Evolutionary conservation across 352 stramenopile species (phyloP), one percentile per base, ranked within the genome.

Genomic region (Globisporangium megalacanthum): DNA sequence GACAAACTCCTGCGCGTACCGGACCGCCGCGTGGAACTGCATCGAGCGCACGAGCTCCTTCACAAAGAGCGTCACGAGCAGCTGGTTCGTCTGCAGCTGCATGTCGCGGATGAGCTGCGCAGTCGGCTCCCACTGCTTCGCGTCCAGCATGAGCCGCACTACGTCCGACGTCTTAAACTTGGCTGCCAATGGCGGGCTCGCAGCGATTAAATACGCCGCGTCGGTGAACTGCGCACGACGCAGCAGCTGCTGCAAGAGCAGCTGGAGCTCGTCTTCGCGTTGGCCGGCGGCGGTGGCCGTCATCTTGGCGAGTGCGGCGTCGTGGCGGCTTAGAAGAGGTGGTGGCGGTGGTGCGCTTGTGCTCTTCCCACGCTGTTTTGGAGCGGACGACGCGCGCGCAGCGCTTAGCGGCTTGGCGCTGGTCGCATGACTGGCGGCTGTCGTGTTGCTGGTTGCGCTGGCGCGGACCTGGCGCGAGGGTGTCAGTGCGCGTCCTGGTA

Each of bases 91-190:
- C 19, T 84, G 64, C 49, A 93, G 48, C 31, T 89, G 81, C 51
- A 93, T 64, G 44, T 90, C 81, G 44, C 82, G 83, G 49, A 94
- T 90, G 17, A 92, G 66, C 42, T 85, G 76, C 56, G 70, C 81
- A 9, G 81, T 79, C 53, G 84, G 68, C 19, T 92, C 78, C 36
- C 82, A 75, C 49, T 79, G 60, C 62, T 71, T 64, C 49, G 69
- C 55, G 58, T 88, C 85, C 33, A 94, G 61, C 66, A 93, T 77
- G 36, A 93, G 72, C 5, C 83, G 81, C 60, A 90, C 79, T 7
- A 93, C 81, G 52, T 94, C 85, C 13, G 83, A 68, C 25, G 71
- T 83, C 60, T 94, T 81, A 66, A 89, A 94, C 69, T 88, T 90
- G 39, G 67, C 55, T 20, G 64, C 49, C 14, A 94, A 52, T 37